Evolutionary conservation across 2,329 filamentous ascomycete genomes (phyloP), one percentile per base, ranked within the genome.

Genomic region (Sarocladium strictum): DNA sequence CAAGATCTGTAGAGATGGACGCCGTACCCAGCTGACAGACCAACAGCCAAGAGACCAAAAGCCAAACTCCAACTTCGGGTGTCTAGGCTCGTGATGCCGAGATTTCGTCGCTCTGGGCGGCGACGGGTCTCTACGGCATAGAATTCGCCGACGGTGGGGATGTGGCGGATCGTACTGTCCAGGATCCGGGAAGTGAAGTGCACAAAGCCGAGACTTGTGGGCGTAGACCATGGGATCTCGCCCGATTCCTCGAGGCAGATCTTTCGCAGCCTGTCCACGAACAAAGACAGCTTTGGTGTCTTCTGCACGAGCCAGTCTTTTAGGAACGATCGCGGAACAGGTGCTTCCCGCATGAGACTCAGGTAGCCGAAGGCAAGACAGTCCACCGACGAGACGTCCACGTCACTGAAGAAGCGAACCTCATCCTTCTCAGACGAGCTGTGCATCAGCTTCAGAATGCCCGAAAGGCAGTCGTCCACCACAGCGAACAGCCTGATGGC

Each of bases 331-430:
- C 70, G 70, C 2, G 76, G 77, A 3, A 78, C 75, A 12, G 69
- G 63, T 7, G 71, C 68, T 53, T 75, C 71, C 21, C 87, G 74
- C 74, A 94, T 87, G 51, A 97, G 72, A 2, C 83, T 79, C 33
- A 97, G 73, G 66, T 95, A 96, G 11, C 86, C 94, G 62, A 90
- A 82, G 0, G 84, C 85, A 47, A 97, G 68, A 65, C 89, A 96
- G 68, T 97, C 92, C 23, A 95, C 58, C 21, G 61, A 69, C 0
- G 69, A 67, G 3, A 66, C 43, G 14, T 56, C 43, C 0, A 57
- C 57, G 1, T 56, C 54, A 2, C 57, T 35, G 49, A 72, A 68
- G 58, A 73, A 72, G 24, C 64, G 59, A n/a, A 72, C 53, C 45
- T 62, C 58, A 4, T 61, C 57, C 1, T 47, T 17, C 24, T 55